Conservation (phyloP, 441 rosid species). For the Populus tomentosa region DNA sequence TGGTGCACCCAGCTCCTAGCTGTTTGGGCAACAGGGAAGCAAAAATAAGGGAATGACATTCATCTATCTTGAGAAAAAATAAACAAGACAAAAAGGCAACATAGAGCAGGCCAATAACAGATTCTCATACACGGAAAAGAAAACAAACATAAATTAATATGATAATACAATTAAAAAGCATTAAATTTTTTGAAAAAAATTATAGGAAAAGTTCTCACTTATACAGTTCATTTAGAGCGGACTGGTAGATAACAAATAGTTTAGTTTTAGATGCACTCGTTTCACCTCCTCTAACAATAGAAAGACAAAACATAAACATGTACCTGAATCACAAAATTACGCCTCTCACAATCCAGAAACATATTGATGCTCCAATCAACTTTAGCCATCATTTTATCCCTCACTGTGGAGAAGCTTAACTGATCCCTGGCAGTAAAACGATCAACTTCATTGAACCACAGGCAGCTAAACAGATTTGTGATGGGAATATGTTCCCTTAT, state of each 20-base stretch:
- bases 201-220: not conserved
- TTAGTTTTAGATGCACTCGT: not conserved
- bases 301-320: not conserved
- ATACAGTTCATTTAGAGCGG: not conserved
- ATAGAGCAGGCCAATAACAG: not conserved
- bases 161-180: not conserved
- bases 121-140: not conserved
- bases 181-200: not conserved
- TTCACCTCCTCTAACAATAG: not conserved
- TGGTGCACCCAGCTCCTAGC: not conserved
- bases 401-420: conserved; percentile 69
- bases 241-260: not conserved
- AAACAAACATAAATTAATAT: not conserved
- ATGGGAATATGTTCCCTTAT: conserved; percentile 73
- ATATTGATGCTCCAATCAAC: conserved; percentile 64
- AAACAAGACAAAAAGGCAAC: not conserved
- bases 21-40: not conserved
- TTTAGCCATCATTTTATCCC: conserved; percentile 72
- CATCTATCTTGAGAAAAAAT: not conserved
- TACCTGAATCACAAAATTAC: conserved; percentile 88
- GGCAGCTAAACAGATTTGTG: conserved; percentile 68
- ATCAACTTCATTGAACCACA: conserved; percentile 93
- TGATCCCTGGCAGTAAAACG: conserved; percentile 88
- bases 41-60: not conserved
- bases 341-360: conserved; percentile 92